Conservation (phyloP, 1,284 basidiomycete genomes). For the Heterobasidion annosum region DNA sequence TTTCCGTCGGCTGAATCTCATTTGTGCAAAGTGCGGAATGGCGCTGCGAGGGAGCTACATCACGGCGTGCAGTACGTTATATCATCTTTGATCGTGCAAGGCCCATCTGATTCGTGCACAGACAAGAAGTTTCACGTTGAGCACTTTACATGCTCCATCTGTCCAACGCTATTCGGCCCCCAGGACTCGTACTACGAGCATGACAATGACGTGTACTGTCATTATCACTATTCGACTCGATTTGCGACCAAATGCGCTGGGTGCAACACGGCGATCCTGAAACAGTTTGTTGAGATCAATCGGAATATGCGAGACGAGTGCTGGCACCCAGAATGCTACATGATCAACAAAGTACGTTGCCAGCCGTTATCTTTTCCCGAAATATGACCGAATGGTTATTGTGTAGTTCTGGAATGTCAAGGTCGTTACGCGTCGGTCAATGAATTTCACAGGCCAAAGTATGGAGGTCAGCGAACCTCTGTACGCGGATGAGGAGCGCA, state of each 20-base stretch:
- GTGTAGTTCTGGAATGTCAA: conserved; percentile 97
- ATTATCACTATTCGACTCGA: conserved; percentile 97
- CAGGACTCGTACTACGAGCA: conserved; percentile 99
- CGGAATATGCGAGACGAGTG: conserved; percentile 97
- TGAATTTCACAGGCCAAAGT: conserved; percentile 35
- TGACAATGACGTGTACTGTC: conserved; percentile 91
- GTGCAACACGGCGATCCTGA: conserved; percentile 96
- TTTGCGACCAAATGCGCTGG: conserved; percentile 99
- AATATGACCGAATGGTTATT: not conserved
- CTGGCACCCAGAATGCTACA: conserved; percentile 99
- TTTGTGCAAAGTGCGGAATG: conserved; percentile 93
- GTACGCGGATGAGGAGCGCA: conserved; percentile 68
- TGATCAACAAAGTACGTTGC: conserved; percentile 91
- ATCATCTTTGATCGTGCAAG: not conserved
- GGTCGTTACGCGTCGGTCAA: conserved; percentile 72
- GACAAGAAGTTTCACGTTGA: conserved; percentile 99
- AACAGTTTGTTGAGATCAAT: conserved; percentile 99
- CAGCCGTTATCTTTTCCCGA: not conserved
- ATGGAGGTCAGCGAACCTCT: conserved; percentile 45
- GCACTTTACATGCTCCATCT: conserved; percentile 98
- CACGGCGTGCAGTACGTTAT: conserved; percentile 89
- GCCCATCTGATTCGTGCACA: conserved; percentile 24
- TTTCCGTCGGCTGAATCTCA: conserved; percentile 91
- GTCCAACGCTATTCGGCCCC: conserved; percentile 92
- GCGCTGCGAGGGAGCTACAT: conserved; percentile 97